These are phyloP conservation scores for Penicillium sp. DNA, from an alignment of 2,329 filamentous ascomycete species.

Conservation along the genomic window DNA sequence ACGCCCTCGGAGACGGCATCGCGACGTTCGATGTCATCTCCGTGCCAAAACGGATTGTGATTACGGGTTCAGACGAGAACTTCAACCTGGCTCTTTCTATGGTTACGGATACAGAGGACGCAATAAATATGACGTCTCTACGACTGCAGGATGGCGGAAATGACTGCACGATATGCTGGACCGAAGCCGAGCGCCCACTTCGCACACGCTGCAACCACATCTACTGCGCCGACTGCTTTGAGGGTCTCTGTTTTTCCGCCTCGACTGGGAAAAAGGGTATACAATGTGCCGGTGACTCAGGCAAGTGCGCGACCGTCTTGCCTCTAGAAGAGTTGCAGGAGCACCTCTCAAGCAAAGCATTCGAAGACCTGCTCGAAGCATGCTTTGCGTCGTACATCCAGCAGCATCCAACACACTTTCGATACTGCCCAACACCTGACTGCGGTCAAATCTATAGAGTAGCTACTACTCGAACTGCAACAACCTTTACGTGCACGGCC, in stretches of 20 bases:
- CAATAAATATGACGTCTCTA: too few species aligned
- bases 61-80: slow-evolving; percentile 18
- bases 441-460: slow-evolving; percentile 43
- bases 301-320: slow-evolving; percentile 18
- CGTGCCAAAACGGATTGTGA: slow-evolving; percentile 17
- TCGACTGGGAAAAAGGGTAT: slow-evolving; percentile 18
- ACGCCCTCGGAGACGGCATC: slow-evolving; percentile 17
- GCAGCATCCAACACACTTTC: slow-evolving; percentile 28
- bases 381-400: slow-evolving; percentile 36
- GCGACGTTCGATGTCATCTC: slow-evolving; percentile 15
- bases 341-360: slow-evolving; percentile 26
- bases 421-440: slow-evolving; percentile 43
- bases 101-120: too few species aligned
- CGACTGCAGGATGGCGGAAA: too few species aligned
- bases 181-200: not conserved
- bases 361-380: slow-evolving; percentile 37
- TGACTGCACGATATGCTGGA: slow-evolving; percentile 12
- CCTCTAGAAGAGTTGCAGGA: slow-evolving; percentile 19
- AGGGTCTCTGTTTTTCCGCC: slow-evolving; percentile 18
- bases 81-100: too few species aligned
- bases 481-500: slow-evolving; percentile 30
- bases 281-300: slow-evolving; percentile 18
- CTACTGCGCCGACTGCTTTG: slow-evolving; percentile 20
- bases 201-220: slow-evolving; percentile 19
- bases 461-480: slow-evolving; percentile 8